Evolutionary conservation across 192 early-diverging fungal genomes (phyloP), one percentile per base, ranked within the genome.

Genomic region (Coemansia sp.): DNA sequence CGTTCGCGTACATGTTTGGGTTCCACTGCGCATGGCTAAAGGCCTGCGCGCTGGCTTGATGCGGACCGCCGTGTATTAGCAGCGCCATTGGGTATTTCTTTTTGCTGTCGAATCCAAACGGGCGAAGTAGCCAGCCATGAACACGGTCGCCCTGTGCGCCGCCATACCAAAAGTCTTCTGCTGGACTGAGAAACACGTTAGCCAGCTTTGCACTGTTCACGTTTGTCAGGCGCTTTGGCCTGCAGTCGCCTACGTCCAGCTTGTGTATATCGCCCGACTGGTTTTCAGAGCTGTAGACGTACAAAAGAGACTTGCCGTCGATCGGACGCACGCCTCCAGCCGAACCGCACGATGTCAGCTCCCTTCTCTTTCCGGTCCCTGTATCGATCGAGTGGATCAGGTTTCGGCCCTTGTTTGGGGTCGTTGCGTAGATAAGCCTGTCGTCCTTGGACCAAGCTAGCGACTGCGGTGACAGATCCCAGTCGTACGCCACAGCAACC

Each of bases 21-120:
- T 91, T 91, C 91, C 90, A 91, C 60, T 78, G 81, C 70, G 86
- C 87, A 43, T 74, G 62, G 9, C 82, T 82, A 36, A 75, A 75
- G 19, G 41, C 23, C 36, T 75, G 67, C 34, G 62, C 52, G 63
- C 58, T 66, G 7, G 67, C 67, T 59, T 88, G 83, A 75, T 93
- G 88, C 8, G 91, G 91, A 19, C 91, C 91, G 48, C 91, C 91
- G 57, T 93, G 91, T 64, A 93, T 87, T 58, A 91, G 70, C 49
- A 91, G 85, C 0, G 90, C 89, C 9, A 91, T 65, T 40, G 91
- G 91, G 40, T 91, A 92, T 48, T 76, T 81, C 43, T 83, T 79
- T 10, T 43, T 55, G 29, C 65, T 55, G 33, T 69, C 48, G 72
- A 85, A 90, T 19, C 56, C 64, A 53, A 45, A 65, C 7, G 76